Evolutionary conservation across 225 moss, liverwort and hornwort genomes (phyloP).

Genomic region (Straminergon stramineum): DNA sequence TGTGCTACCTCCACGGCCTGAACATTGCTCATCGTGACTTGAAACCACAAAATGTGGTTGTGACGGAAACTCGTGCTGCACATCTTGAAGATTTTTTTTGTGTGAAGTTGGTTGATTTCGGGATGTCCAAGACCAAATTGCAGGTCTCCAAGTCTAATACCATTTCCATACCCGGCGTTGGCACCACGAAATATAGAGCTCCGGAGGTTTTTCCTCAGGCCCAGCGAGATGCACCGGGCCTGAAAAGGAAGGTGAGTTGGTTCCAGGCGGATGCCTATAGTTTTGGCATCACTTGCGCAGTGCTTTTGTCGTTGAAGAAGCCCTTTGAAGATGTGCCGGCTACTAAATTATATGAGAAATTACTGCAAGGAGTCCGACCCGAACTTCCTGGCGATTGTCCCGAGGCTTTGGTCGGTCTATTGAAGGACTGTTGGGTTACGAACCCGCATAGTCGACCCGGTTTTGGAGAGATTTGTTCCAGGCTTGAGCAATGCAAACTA

Average conservation of each 20-base stretch:
- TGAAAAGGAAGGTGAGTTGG: not conserved
- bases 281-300: not conserved
- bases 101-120: conserved; percentile 3
- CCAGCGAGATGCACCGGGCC: not conserved
- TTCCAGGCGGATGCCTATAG: not conserved
- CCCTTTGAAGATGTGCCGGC: not conserved
- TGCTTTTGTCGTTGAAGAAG: not conserved
- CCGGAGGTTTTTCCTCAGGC: not conserved
- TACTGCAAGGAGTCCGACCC: not conserved
- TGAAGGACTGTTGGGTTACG: not conserved
- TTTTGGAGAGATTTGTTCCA: not conserved
- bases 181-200: not conserved
- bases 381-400: not conserved
- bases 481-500: not conserved
- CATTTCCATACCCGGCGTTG: not conserved
- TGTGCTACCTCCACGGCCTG: not conserved
- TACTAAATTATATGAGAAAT: not conserved
- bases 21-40: not conserved
- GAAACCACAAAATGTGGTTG: not conserved
- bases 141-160: not conserved
- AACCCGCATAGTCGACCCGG: not conserved
- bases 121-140: not conserved
- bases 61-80: not conserved
- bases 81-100: not conserved
- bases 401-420: not conserved